Conservation (phyloP, 495 filamentous ascomycete species). For the Trichocladium antarcticum region DNA sequence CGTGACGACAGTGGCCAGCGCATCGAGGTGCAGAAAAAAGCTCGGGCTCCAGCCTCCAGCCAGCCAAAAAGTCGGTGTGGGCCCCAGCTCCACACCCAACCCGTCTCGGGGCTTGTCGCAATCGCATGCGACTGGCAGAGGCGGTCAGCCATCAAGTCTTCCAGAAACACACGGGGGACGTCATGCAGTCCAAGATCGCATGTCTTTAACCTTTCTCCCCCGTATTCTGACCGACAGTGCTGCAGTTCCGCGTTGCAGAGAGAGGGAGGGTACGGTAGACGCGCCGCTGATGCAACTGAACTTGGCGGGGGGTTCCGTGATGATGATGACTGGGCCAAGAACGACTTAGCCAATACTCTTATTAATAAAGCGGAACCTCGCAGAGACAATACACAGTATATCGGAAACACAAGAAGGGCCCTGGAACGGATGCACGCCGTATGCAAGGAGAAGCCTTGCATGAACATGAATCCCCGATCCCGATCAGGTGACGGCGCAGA, state of each 20-base stretch:
- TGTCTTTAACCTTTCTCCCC: background rate
- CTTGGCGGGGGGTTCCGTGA: too few relatives aligned
- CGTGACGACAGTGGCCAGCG: slow-evolving; percentile 9
- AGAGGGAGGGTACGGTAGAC: too few relatives aligned
- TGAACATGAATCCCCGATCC: slow-evolving; percentile 20
- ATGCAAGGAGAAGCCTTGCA: background rate
- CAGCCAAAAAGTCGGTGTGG: slow-evolving; percentile 29
- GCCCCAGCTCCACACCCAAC: slow-evolving; percentile 1
- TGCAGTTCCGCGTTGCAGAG: too few relatives aligned
- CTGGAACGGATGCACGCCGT: slow-evolving; percentile 9
- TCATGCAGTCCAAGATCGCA: slow-evolving; percentile 1
- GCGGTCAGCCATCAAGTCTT: background rate
- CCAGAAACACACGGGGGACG: background rate
- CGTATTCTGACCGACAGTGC: too few relatives aligned
- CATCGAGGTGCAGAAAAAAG: slow-evolving; percentile 12
- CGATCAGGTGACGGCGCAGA: slow-evolving; percentile 26
- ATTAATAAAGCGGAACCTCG: slow-evolving; percentile 18
- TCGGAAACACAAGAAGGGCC: slow-evolving; percentile 19
- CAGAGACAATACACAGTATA: slow-evolving; percentile 16
- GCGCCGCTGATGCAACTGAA: too few relatives aligned
- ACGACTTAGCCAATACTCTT: slow-evolving; percentile 14
- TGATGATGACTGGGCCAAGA: slow-evolving; percentile 1
- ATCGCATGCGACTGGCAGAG: background rate
- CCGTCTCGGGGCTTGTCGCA: background rate
- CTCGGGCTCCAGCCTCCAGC: slow-evolving; percentile 18